phyloP scores from a whole-genome alignment of 2,329 filamentous ascomycete genomes.

The Zarea fungicola region DNA sequence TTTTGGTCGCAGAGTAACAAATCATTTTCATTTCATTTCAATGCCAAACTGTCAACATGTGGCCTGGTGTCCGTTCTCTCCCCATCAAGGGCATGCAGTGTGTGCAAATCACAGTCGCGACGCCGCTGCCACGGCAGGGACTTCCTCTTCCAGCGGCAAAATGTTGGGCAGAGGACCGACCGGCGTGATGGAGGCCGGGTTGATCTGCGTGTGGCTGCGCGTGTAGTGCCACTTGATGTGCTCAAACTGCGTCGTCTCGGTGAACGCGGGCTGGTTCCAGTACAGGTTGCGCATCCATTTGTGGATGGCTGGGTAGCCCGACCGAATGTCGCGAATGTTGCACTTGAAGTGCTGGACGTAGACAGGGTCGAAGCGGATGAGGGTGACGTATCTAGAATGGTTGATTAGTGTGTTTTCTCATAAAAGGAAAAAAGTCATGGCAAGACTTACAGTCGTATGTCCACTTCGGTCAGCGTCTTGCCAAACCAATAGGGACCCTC shows the following conservation, averaged over 20 bases:
- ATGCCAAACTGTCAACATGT: no score
- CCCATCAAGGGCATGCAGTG: no score
- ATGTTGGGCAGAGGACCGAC: conserved; percentile 81
- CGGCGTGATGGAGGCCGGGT: conserved; percentile 70
- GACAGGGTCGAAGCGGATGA: conserved; percentile 69
- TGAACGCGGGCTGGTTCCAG: conserved; percentile 75
- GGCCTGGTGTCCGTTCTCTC: no score
- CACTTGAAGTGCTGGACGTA: conserved; percentile 89
- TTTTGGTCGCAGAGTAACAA: no score
- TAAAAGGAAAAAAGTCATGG: not conserved
- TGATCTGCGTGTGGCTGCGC: conserved; percentile 59
- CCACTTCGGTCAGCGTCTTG: conserved; percentile 69
- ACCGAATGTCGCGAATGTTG: conserved; percentile 79
- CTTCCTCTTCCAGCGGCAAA: conserved; percentile 71
- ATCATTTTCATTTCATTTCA: no score
- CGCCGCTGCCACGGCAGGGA: conserved; percentile 41
- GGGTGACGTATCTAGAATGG: conserved; percentile 54
- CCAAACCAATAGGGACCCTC: conserved; percentile 71
- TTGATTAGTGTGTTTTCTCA: conserved; percentile 13
- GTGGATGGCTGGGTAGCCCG: conserved; percentile 76
- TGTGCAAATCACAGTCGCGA: no score
- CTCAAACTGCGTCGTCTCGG: conserved; percentile 80
- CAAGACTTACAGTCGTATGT: conserved; percentile 60
- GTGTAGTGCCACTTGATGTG: conserved; percentile 84
- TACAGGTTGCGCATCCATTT: conserved; percentile 78